Conservation (phyloP, 129 eudicot genomes). For the Gnaphalium uliginosum region DNA sequence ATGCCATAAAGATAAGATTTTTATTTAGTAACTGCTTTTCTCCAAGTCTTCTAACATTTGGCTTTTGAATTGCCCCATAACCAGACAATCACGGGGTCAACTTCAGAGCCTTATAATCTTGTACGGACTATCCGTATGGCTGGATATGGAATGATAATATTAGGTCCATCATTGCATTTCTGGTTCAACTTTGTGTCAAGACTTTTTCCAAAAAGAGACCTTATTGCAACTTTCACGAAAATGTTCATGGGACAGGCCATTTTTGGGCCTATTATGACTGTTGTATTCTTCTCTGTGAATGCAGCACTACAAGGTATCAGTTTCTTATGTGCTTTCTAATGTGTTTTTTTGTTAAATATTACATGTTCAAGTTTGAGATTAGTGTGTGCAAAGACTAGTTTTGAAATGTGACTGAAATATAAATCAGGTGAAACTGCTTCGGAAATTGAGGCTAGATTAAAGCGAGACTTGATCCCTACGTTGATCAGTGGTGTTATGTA, state of each 20-base stretch:
- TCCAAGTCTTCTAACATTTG: slow-evolving; percentile 7
- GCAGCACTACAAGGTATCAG: slow-evolving; percentile 84
- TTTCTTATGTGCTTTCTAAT: slow-evolving; percentile 24
- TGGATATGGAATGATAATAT: slow-evolving; percentile 72
- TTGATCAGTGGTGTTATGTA: slow-evolving; percentile 82
- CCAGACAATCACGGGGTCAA: slow-evolving; percentile 54
- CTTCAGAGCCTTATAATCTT: slow-evolving; percentile 57
- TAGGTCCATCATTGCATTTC: slow-evolving; percentile 78
- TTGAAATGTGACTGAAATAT: background rate
- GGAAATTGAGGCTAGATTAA: slow-evolving; percentile 74
- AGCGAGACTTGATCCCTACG: slow-evolving; percentile 83
- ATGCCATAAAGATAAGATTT: background rate
- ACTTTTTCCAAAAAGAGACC: slow-evolving; percentile 65
- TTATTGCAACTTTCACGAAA: slow-evolving; percentile 60
- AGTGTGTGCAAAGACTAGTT: background rate
- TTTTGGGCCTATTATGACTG: slow-evolving; percentile 84
- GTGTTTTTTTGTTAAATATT: background rate
- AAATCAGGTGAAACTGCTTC: slow-evolving; percentile 64
- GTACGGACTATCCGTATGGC: slow-evolving; percentile 80
- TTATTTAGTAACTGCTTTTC: background rate
- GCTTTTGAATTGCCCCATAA: background rate
- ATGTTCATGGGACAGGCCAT: slow-evolving; percentile 71
- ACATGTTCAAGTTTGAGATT: slow-evolving; percentile 13
- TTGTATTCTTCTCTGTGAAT: slow-evolving; percentile 71
- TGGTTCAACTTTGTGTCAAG: slow-evolving; percentile 85